These are phyloP conservation scores for Neoarthrinium moseri DNA, from an alignment of 2,329 filamentous ascomycete genomes.

Conservation along the genomic window DNA sequence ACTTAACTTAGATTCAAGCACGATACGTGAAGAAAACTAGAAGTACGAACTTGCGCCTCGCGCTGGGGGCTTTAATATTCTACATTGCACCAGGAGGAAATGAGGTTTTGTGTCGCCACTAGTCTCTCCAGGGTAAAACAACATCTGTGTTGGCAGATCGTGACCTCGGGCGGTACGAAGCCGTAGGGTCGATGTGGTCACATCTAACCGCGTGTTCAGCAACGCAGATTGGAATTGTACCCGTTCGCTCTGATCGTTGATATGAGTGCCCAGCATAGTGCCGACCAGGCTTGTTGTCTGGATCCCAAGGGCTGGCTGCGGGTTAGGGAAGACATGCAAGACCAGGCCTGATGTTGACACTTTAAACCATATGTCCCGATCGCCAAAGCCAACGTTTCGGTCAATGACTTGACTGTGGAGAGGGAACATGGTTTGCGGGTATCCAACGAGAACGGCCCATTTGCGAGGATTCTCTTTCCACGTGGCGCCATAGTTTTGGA, in stretches of 20 bases:
- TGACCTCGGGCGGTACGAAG: neutral
- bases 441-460: neutral
- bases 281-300: neutral
- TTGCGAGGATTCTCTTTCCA: neutral
- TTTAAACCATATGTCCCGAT: slow-evolving; percentile 5
- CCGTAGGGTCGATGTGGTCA: neutral
- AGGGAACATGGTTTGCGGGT: neutral
- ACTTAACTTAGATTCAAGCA: neutral
- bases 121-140: neutral
- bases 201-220: neutral
- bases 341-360: neutral
- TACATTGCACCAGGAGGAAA: neutral
- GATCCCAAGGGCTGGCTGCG: neutral
- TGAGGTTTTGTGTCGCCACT: neutral
- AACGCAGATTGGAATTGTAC: neutral
- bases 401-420: neutral
- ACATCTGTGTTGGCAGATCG: neutral
- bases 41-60: neutral
- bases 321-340: slow-evolving; percentile 1
- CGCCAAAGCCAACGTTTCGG: neutral
- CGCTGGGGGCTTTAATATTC: neutral
- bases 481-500: neutral
- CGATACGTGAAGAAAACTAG: neutral
- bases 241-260: neutral
- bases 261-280: neutral